Conservation (phyloP, 768 basidiomycete genomes). For the Jaapia argillacea region DNA sequence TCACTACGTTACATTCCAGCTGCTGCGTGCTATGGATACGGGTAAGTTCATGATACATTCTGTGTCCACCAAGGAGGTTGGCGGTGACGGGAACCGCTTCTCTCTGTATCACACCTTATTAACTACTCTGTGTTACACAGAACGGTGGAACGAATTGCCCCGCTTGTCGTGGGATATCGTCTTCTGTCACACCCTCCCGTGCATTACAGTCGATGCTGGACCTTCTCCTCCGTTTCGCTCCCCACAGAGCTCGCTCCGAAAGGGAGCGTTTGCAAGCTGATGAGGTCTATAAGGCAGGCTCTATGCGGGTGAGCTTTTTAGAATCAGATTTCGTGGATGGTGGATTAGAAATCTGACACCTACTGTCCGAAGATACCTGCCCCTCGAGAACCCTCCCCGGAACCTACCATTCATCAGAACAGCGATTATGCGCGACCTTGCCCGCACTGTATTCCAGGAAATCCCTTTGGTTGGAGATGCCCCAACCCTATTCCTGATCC, state of each 20-base stretch:
- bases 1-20: too few relatives aligned
- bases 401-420: slow-evolving; percentile 57
- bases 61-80: background rate
- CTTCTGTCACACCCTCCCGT: slow-evolving; percentile 61
- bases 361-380: slow-evolving; percentile 28
- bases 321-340: background rate
- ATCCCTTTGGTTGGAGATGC: slow-evolving; percentile 72
- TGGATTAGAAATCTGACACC: background rate
- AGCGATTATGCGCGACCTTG: slow-evolving; percentile 67
- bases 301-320: slow-evolving; percentile 43
- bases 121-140: slow-evolving; percentile 23
- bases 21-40: slow-evolving; percentile 79
- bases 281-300: slow-evolving; percentile 59
- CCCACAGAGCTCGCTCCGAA: slow-evolving; percentile 55
- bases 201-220: slow-evolving; percentile 67
- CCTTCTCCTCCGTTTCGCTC: slow-evolving; percentile 58
- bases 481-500: slow-evolving; percentile 76
- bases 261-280: slow-evolving; percentile 76
- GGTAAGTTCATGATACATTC: slow-evolving; percentile 41
- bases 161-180: slow-evolving; percentile 65
- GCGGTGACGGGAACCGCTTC: too few relatives aligned
- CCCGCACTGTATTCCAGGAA: slow-evolving; percentile 63
- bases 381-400: slow-evolving; percentile 68
- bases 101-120: background rate
- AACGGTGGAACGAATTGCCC: slow-evolving; percentile 84